Evolutionary conservation across 495 filamentous ascomycete genomes (phyloP).

Genomic region (Annulohypoxylon bovei): DNA sequence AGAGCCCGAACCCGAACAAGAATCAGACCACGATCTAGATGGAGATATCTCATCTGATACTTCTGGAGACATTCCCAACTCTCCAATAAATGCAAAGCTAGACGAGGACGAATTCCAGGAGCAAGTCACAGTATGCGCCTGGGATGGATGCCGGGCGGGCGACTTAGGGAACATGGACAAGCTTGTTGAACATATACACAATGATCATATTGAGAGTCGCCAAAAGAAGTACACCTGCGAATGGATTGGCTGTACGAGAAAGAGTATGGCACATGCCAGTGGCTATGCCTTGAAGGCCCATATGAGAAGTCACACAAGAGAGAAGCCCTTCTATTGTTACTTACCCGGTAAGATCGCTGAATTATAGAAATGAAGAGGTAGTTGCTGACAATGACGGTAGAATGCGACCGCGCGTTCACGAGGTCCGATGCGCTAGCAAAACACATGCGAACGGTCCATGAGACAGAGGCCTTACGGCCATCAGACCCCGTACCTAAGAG

Average conservation of each 20-base stretch:
- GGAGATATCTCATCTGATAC: slow-evolving; percentile 86
- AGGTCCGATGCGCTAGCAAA: slow-evolving; percentile 96
- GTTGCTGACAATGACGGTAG: slow-evolving; percentile 55
- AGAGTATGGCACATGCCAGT: slow-evolving; percentile 90
- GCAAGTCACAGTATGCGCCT: slow-evolving; percentile 88
- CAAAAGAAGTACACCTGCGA: slow-evolving; percentile 85
- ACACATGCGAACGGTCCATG: slow-evolving; percentile 98
- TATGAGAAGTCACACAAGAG: slow-evolving; percentile 96
- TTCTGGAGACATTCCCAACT: slow-evolving; percentile 81
- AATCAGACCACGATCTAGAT: slow-evolving; percentile 49
- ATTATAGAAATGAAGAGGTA: not conserved
- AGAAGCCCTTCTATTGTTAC: slow-evolving; percentile 97
- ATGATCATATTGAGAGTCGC: slow-evolving; percentile 86
- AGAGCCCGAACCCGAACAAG: slow-evolving; percentile 54
- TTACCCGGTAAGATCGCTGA: slow-evolving; percentile 74
- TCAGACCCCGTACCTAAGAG: slow-evolving; percentile 87
- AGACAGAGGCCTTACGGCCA: slow-evolving; percentile 89
- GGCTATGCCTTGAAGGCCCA: slow-evolving; percentile 96
- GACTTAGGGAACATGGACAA: slow-evolving; percentile 93
- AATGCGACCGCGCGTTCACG: slow-evolving; percentile 98
- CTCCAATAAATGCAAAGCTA: slow-evolving; percentile 67
- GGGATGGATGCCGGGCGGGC: slow-evolving; percentile 84
- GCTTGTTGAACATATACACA: slow-evolving; percentile 91
- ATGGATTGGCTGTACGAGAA: slow-evolving; percentile 88
- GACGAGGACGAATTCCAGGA: slow-evolving; percentile 87